Percentiles rank a stretch among this genome's conserved stretches.
These are phyloP conservation scores for Lachnum nothofagi DNA, from an alignment of 2,329 filamentous ascomycete species.

Conservation along the genomic window DNA sequence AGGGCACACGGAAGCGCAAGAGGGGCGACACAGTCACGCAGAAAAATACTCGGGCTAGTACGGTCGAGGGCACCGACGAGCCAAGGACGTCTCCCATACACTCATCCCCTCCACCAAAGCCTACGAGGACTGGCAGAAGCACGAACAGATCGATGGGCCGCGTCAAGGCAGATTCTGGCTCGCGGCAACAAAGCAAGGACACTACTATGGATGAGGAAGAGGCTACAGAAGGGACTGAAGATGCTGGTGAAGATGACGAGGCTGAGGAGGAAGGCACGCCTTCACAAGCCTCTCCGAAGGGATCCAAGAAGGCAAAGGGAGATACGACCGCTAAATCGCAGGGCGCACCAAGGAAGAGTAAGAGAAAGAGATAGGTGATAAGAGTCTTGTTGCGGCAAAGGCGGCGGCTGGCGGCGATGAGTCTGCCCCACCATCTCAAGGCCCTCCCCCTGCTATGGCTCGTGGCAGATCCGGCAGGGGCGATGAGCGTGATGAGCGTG, in stretches of 20 bases:
- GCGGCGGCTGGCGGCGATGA: too few species aligned
- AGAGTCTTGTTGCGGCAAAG: constrained; percentile 1
- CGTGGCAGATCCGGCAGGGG: too few species aligned
- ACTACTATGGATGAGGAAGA: constrained; percentile 33
- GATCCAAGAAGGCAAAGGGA: constrained; percentile 24
- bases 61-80: constrained; percentile 50
- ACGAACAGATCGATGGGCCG: constrained; percentile 42
- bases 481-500: too few species aligned
- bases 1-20: constrained; percentile 28
- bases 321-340: constrained; percentile 17
- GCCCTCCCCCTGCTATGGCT: too few species aligned
- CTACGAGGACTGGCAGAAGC: constrained; percentile 29
- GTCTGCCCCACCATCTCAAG: too few species aligned
- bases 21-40: constrained; percentile 32
- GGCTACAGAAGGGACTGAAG: constrained; percentile 32
- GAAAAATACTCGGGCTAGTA: constrained; percentile 38
- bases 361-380: constrained; percentile 24
- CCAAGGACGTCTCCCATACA: constrained; percentile 40
- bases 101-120: constrained; percentile 36
- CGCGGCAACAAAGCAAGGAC: constrained; percentile 32
- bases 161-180: constrained; percentile 35
- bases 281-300: constrained; percentile 25
- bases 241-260: constrained; percentile 36
- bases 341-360: constrained; percentile 26
- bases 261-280: constrained; percentile 30